Conservation (phyloP, 1,284 basidiomycete genomes). For the Ustilago loliicola region DNA sequence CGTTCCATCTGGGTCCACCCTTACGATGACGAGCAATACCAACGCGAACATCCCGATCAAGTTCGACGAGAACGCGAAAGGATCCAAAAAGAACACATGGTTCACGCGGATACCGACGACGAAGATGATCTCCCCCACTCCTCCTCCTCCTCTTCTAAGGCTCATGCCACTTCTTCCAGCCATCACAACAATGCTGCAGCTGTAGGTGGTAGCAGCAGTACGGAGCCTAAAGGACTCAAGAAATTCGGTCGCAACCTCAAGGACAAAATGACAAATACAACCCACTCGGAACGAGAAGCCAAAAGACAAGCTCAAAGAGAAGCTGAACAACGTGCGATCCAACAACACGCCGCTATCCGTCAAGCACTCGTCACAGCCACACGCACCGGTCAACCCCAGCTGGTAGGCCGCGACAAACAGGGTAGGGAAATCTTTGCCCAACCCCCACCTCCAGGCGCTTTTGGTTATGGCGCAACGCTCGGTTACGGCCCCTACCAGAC, state of each 20-base stretch:
- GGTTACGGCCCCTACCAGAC: conserved; percentile 55
- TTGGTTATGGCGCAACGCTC: conserved; percentile 40
- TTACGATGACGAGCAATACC: conserved; percentile 55
- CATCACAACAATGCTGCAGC: neutral
- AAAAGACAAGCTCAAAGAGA: conserved; percentile 51
- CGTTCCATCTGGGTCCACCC: conserved; percentile 70
- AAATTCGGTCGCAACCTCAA: conserved; percentile 66
- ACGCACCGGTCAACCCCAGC: conserved; percentile 53
- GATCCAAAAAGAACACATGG: conserved; percentile 28
- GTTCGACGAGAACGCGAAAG: conserved; percentile 27
- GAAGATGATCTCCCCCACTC: conserved; percentile 34
- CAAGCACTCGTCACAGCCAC: conserved; percentile 39
- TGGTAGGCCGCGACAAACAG: conserved; percentile 45
- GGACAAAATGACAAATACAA: conserved; percentile 67
- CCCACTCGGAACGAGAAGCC: conserved; percentile 62
- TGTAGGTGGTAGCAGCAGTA: neutral
- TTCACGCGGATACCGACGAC: conserved; percentile 55
- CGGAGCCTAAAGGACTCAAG: conserved; percentile 43
- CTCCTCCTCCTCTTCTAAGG: neutral
- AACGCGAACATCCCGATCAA: conserved; percentile 41
- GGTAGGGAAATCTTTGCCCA: conserved; percentile 57
- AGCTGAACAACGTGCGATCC: conserved; percentile 53
- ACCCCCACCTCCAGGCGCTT: conserved; percentile 49
- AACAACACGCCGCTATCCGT: conserved; percentile 47
- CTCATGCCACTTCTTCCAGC: neutral